A percentile compares a stretch with the other conserved stretches of the same genome.
Evolutionary conservation across 192 early-diverging fungal genomes (phyloP).

Genomic region (Kickxella alabastrina): DNA sequence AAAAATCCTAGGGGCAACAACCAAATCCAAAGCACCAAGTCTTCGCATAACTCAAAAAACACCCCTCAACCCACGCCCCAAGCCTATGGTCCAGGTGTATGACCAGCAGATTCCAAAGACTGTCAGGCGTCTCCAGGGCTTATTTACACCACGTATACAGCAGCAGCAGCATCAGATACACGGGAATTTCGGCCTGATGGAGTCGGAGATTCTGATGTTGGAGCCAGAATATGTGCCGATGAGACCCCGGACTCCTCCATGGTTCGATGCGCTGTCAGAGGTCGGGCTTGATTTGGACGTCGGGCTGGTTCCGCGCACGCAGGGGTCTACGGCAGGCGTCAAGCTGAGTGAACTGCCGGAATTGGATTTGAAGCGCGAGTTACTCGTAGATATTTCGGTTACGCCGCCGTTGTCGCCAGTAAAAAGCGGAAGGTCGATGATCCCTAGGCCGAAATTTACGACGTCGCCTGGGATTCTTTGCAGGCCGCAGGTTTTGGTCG

Average conservation of each 20-base stretch:
- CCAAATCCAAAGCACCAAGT: slow-evolving; percentile 4
- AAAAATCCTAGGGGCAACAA: slow-evolving; percentile 5
- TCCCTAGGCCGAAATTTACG: slow-evolving; percentile 5
- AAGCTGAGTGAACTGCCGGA: slow-evolving; percentile 11
- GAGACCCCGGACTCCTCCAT: not conserved
- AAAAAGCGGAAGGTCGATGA: not conserved
- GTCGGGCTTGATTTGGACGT: slow-evolving; percentile 41
- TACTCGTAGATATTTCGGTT: slow-evolving; percentile 13
- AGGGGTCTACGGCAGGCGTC: slow-evolving; percentile 8
- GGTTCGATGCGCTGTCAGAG: slow-evolving; percentile 15
- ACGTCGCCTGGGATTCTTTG: too few relatives aligned
- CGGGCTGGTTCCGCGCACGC: slow-evolving; percentile 28
- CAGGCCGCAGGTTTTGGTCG: slow-evolving; percentile 15
- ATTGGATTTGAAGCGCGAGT: slow-evolving; percentile 21
- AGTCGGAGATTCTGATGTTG: too few relatives aligned
- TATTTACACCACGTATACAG: slow-evolving; percentile 14
- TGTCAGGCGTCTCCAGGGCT: slow-evolving; percentile 17
- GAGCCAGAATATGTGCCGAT: slow-evolving; percentile 44
- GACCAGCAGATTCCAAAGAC: slow-evolving; percentile 19
- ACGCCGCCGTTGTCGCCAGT: too few relatives aligned
- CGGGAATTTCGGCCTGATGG: too few relatives aligned
- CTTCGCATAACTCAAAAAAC: not conserved
- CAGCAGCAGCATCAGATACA: not conserved
- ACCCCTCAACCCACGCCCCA: not conserved
- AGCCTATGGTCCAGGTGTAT: too few relatives aligned